These are phyloP conservation scores for Russula sp. DNA, from an alignment of 768 basidiomycete species.

Conservation along the genomic window DNA sequence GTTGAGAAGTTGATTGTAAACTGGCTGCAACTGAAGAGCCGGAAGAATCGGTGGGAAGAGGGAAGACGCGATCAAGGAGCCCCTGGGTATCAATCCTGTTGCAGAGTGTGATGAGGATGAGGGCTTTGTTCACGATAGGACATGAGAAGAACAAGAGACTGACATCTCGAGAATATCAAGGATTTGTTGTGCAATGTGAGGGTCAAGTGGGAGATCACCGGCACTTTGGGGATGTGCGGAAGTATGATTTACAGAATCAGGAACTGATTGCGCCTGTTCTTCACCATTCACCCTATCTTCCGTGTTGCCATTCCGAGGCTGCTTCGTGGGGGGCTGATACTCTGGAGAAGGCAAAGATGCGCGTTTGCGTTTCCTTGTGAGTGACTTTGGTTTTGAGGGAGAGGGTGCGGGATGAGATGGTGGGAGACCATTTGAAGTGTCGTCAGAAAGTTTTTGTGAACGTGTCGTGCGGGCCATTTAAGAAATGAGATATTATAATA, in stretches of 20 bases:
- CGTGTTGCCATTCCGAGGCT: constrained; percentile 34
- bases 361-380: constrained; percentile 67
- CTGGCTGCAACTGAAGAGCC: constrained; percentile 34
- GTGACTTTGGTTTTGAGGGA: constrained; percentile 30
- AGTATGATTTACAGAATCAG: constrained; percentile 22
- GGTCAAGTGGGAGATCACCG: constrained; percentile 44
- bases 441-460: constrained; percentile 43
- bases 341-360: constrained; percentile 38
- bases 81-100: constrained; percentile 67
- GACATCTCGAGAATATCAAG: constrained; percentile 57
- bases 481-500: constrained; percentile 17
- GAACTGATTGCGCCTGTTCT: constrained; percentile 24
- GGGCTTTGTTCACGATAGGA: constrained; percentile 5
- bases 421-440: constrained; percentile 30
- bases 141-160: constrained; percentile 23
- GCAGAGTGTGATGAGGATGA: constrained; percentile 15
- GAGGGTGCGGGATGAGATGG: constrained; percentile 16
- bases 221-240: constrained; percentile 33
- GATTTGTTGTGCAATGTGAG: constrained; percentile 45
- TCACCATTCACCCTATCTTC: constrained; percentile 32
- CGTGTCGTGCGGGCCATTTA: constrained; percentile 76
- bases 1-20: constrained; percentile 26
- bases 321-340: constrained; percentile 48
- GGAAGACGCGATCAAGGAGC: constrained; percentile 74
- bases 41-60: constrained; percentile 40